These are phyloP conservation scores for Quercus lobata DNA, from an alignment of 331 rosid genomes.

Conservation along the genomic window DNA sequence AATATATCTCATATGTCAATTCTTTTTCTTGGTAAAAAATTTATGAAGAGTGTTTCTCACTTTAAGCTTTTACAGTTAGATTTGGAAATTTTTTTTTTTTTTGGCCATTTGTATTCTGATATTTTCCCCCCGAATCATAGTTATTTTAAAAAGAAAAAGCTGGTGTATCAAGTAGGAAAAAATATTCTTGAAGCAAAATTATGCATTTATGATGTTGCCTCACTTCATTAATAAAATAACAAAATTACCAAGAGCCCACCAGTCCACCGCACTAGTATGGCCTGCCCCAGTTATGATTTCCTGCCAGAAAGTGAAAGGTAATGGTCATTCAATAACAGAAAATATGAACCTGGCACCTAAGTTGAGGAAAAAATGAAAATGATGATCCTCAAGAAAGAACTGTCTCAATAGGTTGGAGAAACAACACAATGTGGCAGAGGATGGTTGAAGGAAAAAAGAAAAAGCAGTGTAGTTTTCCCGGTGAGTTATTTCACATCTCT, in stretches of 20 bases:
- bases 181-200: background rate
- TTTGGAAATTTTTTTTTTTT: background rate
- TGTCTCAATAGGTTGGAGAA: background rate
- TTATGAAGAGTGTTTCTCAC: background rate
- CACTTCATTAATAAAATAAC: background rate
- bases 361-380: background rate
- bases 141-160: background rate
- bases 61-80: background rate
- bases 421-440: background rate
- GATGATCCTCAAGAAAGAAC: background rate
- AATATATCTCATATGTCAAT: no score
- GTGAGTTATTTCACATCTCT: background rate
- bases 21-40: no score
- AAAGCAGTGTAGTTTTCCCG: background rate
- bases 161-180: background rate
- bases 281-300: constrained; percentile 96
- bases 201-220: background rate
- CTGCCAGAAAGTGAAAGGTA: constrained; percentile 40
- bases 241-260: constrained; percentile 97
- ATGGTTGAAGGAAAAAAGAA: background rate
- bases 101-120: background rate
- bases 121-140: background rate
- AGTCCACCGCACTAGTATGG: constrained; percentile 96
- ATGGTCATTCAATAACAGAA: constrained; percentile 5
- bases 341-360: constrained; percentile 1